phyloP scores from a whole-genome alignment of 2,329 filamentous ascomycete genomes.

The Lasiodiplodia gonubiensis region DNA sequence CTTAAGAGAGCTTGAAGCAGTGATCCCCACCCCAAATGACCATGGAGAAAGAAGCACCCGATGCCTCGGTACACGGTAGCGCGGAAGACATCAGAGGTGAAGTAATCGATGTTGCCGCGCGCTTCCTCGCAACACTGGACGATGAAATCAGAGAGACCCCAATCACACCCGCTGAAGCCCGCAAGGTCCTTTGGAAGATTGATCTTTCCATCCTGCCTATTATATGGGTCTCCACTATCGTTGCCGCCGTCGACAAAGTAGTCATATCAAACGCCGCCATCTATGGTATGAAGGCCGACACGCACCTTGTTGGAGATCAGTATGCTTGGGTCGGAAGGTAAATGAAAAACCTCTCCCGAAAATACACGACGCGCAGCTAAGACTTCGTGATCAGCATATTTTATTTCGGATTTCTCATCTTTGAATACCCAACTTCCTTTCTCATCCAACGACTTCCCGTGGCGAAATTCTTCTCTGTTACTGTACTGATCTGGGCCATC shows the following conservation, averaged over 20 bases:
- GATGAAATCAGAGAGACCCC: background rate
- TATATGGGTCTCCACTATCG: constrained; percentile 24
- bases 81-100: background rate
- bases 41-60: background rate
- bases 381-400: constrained; percentile 8
- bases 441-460: constrained; percentile 35
- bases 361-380: background rate
- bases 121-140: constrained; percentile 15
- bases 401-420: constrained; percentile 36
- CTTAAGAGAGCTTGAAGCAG: background rate
- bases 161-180: constrained; percentile 3
- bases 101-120: constrained; percentile 7
- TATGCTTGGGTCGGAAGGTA: constrained; percentile 36
- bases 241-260: constrained; percentile 52
- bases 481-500: constrained; percentile 33
- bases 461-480: constrained; percentile 34
- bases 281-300: constrained; percentile 36
- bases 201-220: constrained; percentile 13
- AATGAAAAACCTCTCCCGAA: background rate
- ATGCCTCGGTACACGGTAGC: background rate
- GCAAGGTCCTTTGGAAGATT: constrained; percentile 25
- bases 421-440: constrained; percentile 33
- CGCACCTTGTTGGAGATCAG: constrained; percentile 35
- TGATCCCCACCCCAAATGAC: background rate
- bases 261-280: constrained; percentile 35